phyloP scores from a whole-genome alignment of 2,329 filamentous ascomycete species.

The Ceratocystis alfenasii region DNA sequence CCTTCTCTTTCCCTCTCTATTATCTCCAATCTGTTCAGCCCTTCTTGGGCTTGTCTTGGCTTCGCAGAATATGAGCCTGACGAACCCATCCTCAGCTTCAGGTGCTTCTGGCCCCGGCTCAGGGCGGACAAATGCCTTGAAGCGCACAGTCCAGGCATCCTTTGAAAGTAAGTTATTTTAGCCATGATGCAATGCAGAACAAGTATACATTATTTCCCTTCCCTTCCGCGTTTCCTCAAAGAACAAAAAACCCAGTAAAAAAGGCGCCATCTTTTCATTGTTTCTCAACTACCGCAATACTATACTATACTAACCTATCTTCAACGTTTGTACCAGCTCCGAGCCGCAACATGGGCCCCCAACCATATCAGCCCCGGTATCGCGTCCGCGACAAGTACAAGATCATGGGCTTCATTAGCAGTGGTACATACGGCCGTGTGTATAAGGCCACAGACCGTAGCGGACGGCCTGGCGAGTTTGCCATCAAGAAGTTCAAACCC shows the following conservation, averaged over 20 bases:
- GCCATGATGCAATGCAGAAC: not conserved
- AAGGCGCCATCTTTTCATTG: too few species aligned
- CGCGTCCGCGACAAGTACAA: constrained; percentile 87
- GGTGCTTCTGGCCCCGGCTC: constrained; percentile 39
- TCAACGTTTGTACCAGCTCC: not conserved
- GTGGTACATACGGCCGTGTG: constrained; percentile 92
- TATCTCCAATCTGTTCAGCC: not conserved
- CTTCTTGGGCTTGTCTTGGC: not conserved
- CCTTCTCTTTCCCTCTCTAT: not conserved
- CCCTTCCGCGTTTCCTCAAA: too few species aligned
- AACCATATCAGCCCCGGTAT: constrained; percentile 60
- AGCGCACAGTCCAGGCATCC: constrained; percentile 35
- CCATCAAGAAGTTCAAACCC: constrained; percentile 99
- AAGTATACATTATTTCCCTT: too few species aligned
- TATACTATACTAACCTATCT: not conserved
- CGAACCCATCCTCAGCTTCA: constrained; percentile 42
- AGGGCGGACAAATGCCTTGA: constrained; percentile 38
- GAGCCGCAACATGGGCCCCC: constrained; percentile 19
- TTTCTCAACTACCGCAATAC: not conserved
- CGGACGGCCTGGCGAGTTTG: constrained; percentile 68
- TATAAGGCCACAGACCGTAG: constrained; percentile 77
- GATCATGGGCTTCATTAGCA: constrained; percentile 96
- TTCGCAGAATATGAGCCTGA: constrained; percentile 37
- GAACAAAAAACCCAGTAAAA: too few species aligned
- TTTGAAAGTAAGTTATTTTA: constrained; percentile 31